phyloP scores from a whole-genome alignment of 1,284 basidiomycete genomes.

The Sporisorium reilianum region DNA sequence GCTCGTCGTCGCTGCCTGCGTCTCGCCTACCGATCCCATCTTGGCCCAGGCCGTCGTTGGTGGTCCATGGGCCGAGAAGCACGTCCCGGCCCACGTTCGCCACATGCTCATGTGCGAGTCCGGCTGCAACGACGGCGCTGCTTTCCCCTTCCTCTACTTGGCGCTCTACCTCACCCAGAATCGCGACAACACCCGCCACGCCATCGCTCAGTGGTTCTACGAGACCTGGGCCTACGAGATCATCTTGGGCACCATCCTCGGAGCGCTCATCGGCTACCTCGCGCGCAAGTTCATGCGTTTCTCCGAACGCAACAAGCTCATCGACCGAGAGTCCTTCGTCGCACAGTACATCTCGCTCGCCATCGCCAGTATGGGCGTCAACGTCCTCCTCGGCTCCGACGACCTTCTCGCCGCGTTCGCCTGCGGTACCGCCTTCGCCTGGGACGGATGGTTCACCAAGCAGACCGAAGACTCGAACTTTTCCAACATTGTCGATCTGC shows the following conservation, averaged over 20 bases:
- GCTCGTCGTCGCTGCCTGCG: conserved; percentile 80
- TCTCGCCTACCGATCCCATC: conserved; percentile 93
- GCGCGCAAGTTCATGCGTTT: conserved; percentile 97
- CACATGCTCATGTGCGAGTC: conserved; percentile 93
- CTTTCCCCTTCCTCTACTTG: conserved; percentile 95
- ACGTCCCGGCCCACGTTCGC: conserved; percentile 94
- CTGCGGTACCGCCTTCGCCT: conserved; percentile 95
- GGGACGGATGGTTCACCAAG: conserved; percentile 92
- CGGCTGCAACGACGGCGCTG: conserved; percentile 79
- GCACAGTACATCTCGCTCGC: conserved; percentile 88
- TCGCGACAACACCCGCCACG: conserved; percentile 76
- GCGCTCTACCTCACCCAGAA: conserved; percentile 87
- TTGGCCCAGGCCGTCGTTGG: conserved; percentile 79
- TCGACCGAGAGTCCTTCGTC: conserved; percentile 94
- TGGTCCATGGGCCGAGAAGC: conserved; percentile 97
- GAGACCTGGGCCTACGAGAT: conserved; percentile 79
- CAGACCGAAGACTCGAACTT: conserved; percentile 89
- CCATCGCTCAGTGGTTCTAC: conserved; percentile 71
- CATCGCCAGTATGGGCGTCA: conserved; percentile 79
- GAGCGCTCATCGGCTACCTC: conserved; percentile 80
- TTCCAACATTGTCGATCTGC: conserved; percentile 91
- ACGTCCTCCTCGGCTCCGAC: conserved; percentile 66
- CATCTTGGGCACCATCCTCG: conserved; percentile 82
- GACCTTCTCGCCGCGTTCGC: conserved; percentile 80
- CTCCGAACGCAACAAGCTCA: conserved; percentile 86